phyloP scores from a whole-genome alignment of 768 basidiomycete species.

The Suillus sp. region DNA sequence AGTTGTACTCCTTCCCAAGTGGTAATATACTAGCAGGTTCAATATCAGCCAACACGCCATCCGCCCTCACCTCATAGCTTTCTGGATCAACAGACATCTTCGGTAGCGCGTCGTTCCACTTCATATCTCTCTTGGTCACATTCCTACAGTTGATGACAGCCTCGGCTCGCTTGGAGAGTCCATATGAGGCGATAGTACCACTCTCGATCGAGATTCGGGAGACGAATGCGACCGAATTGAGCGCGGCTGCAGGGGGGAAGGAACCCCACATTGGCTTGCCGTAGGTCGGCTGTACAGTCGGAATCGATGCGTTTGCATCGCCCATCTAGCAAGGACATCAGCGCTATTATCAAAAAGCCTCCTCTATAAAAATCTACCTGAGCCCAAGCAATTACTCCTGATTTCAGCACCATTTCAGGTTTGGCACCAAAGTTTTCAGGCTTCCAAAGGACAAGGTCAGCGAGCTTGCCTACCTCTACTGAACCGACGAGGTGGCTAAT shows the following conservation, averaged over 20 bases:
- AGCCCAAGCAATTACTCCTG: constrained; percentile 89
- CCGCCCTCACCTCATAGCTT: constrained; percentile 81
- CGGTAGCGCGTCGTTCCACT: constrained; percentile 84
- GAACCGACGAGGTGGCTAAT: constrained; percentile 88
- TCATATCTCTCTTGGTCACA: constrained; percentile 88
- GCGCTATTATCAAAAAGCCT: neutral
- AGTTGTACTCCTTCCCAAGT: constrained; percentile 72
- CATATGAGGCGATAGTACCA: constrained; percentile 65
- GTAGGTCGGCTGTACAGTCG: constrained; percentile 88
- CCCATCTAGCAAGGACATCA: constrained; percentile 66
- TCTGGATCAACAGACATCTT: constrained; percentile 91
- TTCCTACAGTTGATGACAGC: constrained; percentile 76
- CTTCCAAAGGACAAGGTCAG: constrained; percentile 95
- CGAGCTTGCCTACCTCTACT: constrained; percentile 77
- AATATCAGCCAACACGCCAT: constrained; percentile 76
- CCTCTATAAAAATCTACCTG: constrained; percentile 53
- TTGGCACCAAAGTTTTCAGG: constrained; percentile 91
- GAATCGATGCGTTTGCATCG: constrained; percentile 95
- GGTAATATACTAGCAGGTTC: constrained; percentile 71
- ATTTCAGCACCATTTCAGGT: constrained; percentile 94
- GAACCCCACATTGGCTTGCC: constrained; percentile 95
- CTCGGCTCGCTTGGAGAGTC: constrained; percentile 68
- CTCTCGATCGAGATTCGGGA: constrained; percentile 67
- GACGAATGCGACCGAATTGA: constrained; percentile 86
- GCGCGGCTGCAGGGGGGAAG: constrained; percentile 72